Conservation (phyloP, 2,329 filamentous ascomycete genomes). For the Magnaporthales sp. region DNA sequence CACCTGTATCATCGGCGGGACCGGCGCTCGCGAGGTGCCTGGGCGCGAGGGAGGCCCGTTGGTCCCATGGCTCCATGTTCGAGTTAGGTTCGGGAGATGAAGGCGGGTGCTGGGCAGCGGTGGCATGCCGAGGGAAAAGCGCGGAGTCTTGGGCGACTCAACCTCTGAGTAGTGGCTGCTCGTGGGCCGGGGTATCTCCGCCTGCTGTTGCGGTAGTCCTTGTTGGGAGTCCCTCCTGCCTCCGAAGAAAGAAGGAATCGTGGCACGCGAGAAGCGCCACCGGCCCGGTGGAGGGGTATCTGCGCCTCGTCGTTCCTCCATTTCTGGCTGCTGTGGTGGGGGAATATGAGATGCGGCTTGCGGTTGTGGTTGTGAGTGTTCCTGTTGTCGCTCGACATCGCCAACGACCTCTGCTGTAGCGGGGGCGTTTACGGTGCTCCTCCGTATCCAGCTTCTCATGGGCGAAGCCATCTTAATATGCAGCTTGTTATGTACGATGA, state of each 20-base stretch:
- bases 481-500: neutral
- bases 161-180: conserved; percentile 14
- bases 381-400: conserved; percentile 10
- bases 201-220: neutral
- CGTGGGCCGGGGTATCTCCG: conserved; percentile 11
- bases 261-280: conserved; percentile 15
- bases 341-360: neutral
- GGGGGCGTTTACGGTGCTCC: neutral
- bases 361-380: conserved; percentile 12
- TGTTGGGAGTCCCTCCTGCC: neutral
- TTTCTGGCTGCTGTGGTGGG: conserved; percentile 12
- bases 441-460: neutral
- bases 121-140: conserved; percentile 27
- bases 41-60: conserved; percentile 19
- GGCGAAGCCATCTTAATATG: neutral
- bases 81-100: conserved; percentile 30
- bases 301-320: conserved; percentile 17
- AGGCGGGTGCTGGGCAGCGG: conserved; percentile 31
- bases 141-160: conserved; percentile 37
- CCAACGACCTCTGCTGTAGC: conserved; percentile 5
- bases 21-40: conserved; percentile 12
- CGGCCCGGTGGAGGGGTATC: conserved; percentile 15
- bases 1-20: neutral
- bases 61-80: conserved; percentile 27
- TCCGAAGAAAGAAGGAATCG: conserved; percentile 19